phyloP scores from a whole-genome alignment of 805 yeast genomes.

The Sugiyamaella americana region DNA sequence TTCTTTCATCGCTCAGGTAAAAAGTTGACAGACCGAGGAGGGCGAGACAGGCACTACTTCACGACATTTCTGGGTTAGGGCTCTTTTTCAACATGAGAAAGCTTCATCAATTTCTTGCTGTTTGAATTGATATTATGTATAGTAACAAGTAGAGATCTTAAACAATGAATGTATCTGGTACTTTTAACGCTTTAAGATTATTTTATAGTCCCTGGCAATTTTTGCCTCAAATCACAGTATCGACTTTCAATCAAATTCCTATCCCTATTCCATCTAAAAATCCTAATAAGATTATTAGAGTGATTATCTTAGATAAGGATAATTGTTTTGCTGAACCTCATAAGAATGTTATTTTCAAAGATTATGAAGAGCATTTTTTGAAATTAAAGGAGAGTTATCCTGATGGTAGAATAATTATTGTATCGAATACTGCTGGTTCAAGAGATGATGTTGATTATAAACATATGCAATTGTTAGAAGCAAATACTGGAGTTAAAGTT shows the following conservation, averaged over 20 bases:
- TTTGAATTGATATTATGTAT: too few relatives aligned
- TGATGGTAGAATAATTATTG: slow-evolving; percentile 59
- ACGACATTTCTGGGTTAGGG: too few relatives aligned
- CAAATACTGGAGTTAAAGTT: slow-evolving; percentile 39
- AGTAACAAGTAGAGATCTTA: too few relatives aligned
- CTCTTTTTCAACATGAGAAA: too few relatives aligned
- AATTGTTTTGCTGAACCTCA: slow-evolving; percentile 89
- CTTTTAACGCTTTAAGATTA: slow-evolving; percentile 58
- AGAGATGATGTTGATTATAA: slow-evolving; percentile 54
- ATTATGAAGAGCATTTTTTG: slow-evolving; percentile 52
- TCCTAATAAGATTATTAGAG: slow-evolving; percentile 36
- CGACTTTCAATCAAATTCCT: slow-evolving; percentile 55
- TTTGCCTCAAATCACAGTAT: slow-evolving; percentile 53
- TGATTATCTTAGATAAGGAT: slow-evolving; percentile 86
- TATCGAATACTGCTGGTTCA: slow-evolving; percentile 92
- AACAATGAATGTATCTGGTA: slow-evolving; percentile 72
- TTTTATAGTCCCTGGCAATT: slow-evolving; percentile 60
- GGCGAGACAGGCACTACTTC: too few relatives aligned
- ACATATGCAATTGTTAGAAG: slow-evolving; percentile 60
- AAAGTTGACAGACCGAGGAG: too few relatives aligned
- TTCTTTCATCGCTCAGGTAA: too few relatives aligned
- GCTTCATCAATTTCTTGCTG: too few relatives aligned
- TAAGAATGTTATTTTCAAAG: slow-evolving; percentile 74
- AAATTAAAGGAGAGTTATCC: slow-evolving; percentile 53
- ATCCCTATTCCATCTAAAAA: slow-evolving; percentile 45